Evolutionary conservation across 768 basidiomycete species (phyloP).

Genomic region (Trametes maxima): DNA sequence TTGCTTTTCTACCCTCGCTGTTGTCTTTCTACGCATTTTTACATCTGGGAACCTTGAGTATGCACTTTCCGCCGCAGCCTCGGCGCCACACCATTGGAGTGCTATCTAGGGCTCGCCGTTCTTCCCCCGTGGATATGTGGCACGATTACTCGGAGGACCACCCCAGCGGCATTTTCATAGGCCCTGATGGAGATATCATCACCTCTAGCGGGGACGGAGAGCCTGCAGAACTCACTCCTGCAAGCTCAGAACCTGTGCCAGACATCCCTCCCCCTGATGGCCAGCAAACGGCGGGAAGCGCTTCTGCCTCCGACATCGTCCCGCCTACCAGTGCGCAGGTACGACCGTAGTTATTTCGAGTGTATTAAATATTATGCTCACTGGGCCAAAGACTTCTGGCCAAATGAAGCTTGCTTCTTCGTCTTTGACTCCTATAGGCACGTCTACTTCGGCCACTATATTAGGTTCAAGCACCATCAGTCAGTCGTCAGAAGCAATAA

Average conservation of each 20-base stretch:
- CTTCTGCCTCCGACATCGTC: background rate
- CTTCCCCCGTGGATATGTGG: background rate
- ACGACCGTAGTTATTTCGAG: background rate
- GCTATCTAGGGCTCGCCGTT: background rate
- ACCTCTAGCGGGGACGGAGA: background rate
- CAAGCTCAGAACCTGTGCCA: background rate
- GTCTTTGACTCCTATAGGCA: background rate
- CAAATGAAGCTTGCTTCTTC: background rate
- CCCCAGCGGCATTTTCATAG: slow-evolving; percentile 2
- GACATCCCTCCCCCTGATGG: background rate
- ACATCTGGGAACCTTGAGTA: background rate
- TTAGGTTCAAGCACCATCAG: background rate
- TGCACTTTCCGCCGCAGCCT: background rate
- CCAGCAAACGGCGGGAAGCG: background rate
- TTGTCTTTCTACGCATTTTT: background rate
- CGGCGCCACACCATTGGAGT: background rate
- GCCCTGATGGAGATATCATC: background rate
- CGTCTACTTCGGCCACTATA: background rate
- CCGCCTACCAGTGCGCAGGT: background rate
- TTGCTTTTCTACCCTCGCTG: background rate
- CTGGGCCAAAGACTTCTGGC: background rate
- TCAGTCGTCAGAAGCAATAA: no score
- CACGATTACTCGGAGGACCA: background rate
- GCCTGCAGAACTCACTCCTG: background rate
- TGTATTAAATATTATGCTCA: background rate